Percentiles rank a stretch among this genome's conserved stretches.
phyloP scores from a whole-genome alignment of 2,329 filamentous ascomycete species.

The Calonectria hawksworthii region DNA sequence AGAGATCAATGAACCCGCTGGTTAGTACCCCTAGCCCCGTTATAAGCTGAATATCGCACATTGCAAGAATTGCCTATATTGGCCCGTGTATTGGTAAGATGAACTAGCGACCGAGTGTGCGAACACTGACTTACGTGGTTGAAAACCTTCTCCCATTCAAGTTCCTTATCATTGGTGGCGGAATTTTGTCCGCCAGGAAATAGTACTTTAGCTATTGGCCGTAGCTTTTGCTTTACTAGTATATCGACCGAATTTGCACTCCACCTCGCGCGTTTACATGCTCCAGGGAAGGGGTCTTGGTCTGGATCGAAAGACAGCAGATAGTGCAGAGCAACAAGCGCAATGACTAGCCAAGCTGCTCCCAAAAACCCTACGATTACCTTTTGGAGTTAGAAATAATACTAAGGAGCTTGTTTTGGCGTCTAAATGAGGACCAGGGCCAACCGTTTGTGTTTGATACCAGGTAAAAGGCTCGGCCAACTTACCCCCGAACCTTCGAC shows the following conservation, averaged over 20 bases:
- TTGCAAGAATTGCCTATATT: slow-evolving; percentile 3
- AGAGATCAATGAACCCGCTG: slow-evolving; percentile 13
- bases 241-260: slow-evolving; percentile 18
- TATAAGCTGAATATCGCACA: slow-evolving; percentile 23
- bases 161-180: not conserved
- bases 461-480: not conserved
- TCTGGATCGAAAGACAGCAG: slow-evolving; percentile 3
- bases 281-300: not conserved
- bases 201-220: not conserved
- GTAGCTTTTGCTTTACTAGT: not conserved
- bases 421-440: not conserved
- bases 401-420: too few species aligned
- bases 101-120: too few species aligned
- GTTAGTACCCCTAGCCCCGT: slow-evolving; percentile 18
- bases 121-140: not conserved
- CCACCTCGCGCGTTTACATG: not conserved
- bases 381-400: not conserved
- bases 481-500: slow-evolving; percentile 18
- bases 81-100: not conserved
- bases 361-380: slow-evolving; percentile 21
- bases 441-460: not conserved
- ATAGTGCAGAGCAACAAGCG: not conserved
- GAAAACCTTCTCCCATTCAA: not conserved
- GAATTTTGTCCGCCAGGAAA: not conserved
- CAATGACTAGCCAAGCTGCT: slow-evolving; percentile 15